Evolutionary conservation across 345 rosid species (phyloP).

Genomic region (Noccaea caerulescens): DNA sequence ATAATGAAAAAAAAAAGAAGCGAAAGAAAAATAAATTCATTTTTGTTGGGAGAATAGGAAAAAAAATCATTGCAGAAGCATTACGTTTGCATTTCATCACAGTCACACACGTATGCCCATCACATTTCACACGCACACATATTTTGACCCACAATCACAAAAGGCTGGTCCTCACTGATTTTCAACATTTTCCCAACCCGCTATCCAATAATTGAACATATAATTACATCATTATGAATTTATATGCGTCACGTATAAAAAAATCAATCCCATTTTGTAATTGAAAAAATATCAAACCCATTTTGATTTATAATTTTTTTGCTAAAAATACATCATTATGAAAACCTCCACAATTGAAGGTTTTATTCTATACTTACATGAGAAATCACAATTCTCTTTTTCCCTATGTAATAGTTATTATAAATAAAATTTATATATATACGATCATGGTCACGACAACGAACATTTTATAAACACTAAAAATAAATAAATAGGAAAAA

Average conservation of each 20-base stretch:
- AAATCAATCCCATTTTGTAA: background rate
- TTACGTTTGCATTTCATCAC: slow-evolving; percentile 46
- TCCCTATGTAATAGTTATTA: background rate
- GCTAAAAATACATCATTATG: too few relatives aligned
- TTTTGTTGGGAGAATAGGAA: background rate
- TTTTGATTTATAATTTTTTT: background rate
- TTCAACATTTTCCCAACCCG: slow-evolving; percentile 18
- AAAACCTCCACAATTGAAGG: background rate
- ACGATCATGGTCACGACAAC: slow-evolving; percentile 1
- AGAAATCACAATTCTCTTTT: background rate
- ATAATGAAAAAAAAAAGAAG: background rate
- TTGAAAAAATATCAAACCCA: too few relatives aligned
- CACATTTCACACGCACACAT: slow-evolving; percentile 30
- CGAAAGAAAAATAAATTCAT: background rate
- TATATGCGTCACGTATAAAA: slow-evolving; percentile 6
- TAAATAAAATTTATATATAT: background rate
- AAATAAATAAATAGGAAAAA: background rate
- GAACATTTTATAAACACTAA: slow-evolving; percentile 15
- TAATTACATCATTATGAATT: background rate
- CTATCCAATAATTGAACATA: slow-evolving; percentile 35
- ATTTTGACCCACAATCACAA: slow-evolving; percentile 33
- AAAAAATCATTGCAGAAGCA: slow-evolving; percentile 39
- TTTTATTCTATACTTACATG: background rate
- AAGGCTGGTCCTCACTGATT: slow-evolving; percentile 19
- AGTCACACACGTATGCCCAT: slow-evolving; percentile 24